These are phyloP conservation scores for Phaseolus lunatus DNA, from an alignment of 306 rosid species.

Conservation along the genomic window DNA sequence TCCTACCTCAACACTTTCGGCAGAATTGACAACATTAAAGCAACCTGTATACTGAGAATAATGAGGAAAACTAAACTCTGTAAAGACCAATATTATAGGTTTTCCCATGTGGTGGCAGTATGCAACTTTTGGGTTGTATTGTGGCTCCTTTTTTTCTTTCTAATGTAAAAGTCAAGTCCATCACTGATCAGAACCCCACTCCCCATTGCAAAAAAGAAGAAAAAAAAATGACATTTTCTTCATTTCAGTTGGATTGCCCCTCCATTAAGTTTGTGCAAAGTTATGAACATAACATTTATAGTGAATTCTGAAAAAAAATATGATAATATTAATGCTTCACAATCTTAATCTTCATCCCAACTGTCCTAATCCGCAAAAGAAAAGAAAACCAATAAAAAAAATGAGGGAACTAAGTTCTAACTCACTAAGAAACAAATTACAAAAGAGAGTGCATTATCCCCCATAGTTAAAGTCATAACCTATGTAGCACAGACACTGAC, in stretches of 20 bases:
- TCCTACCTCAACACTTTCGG: conserved; percentile 55
- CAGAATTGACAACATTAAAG: conserved; percentile 51
- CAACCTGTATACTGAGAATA: conserved; percentile 55
- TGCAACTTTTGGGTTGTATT: conserved; percentile 40
- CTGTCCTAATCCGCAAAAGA: no score
- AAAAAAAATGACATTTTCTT: conserved; percentile 21
- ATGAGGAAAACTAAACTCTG: conserved; percentile 47
- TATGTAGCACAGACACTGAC: no score
- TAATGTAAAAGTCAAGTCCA: conserved; percentile 26
- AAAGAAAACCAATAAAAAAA: no score
- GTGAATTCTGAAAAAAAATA: not conserved
- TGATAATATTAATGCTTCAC: no score
- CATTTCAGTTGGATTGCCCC: conserved; percentile 20
- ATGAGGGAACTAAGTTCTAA: no score
- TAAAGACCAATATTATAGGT: conserved; percentile 41
- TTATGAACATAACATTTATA: not conserved
- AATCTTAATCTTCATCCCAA: no score
- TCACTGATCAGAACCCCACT: conserved; percentile 22
- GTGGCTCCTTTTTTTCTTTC: conserved; percentile 35
- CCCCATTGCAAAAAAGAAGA: conserved; percentile 20
- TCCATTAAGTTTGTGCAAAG: conserved; percentile 13
- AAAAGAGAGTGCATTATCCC: no score
- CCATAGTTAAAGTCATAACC: not conserved
- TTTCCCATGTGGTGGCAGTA: conserved; percentile 48
- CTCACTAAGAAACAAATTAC: no score